Evolutionary conservation across 2,329 filamentous ascomycete genomes (phyloP).

Genomic region (Fusarium xyrophilum): DNA sequence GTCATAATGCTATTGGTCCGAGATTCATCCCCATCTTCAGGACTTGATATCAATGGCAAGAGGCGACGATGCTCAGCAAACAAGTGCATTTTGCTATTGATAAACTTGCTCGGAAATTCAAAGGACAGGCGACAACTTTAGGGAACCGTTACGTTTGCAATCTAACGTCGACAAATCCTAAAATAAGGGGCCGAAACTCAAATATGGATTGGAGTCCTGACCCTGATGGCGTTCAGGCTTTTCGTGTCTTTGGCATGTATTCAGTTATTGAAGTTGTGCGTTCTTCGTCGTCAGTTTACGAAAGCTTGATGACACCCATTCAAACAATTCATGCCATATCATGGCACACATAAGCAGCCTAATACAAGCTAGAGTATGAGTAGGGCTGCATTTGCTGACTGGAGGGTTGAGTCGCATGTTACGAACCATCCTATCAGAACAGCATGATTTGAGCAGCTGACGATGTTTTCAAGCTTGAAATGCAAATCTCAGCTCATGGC

Average conservation of each 20-base stretch:
- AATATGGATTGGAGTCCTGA: not conserved
- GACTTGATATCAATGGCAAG: not conserved
- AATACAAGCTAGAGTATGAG: not conserved
- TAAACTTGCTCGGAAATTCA: not conserved
- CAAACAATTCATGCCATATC: not conserved
- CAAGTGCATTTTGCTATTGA: not conserved
- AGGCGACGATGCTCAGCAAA: not conserved
- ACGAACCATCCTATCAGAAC: conserved; percentile 3
- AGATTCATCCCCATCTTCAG: not conserved
- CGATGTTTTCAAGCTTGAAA: not conserved
- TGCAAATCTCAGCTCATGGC: not conserved
- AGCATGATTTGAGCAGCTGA: conserved; percentile 8
- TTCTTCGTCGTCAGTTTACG: not conserved
- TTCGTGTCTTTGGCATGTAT: not conserved
- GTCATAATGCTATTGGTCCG: no score
- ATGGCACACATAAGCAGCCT: not conserved
- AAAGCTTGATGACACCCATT: not conserved
- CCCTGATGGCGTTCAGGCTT: not conserved
- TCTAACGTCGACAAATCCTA: not conserved
- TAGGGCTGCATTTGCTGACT: conserved; percentile 17
- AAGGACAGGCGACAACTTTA: not conserved
- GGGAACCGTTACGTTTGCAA: not conserved
- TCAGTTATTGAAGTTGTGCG: not conserved
- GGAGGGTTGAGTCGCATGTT: conserved; percentile 6
- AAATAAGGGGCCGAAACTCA: not conserved